These are phyloP conservation scores for Glycyrrhiza uralensis DNA, from an alignment of 306 rosid genomes.

Conservation along the genomic window DNA sequence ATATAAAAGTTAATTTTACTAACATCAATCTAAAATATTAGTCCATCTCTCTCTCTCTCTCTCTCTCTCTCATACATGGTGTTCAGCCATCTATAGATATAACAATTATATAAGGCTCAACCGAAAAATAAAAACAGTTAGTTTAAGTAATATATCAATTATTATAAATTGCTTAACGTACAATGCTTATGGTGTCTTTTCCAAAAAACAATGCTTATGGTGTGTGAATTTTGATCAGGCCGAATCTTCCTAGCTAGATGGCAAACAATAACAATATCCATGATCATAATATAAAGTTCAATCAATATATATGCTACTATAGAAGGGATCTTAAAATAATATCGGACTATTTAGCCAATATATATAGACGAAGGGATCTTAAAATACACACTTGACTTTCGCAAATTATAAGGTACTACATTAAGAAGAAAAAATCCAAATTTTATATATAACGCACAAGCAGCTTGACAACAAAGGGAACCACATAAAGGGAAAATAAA, in stretches of 20 bases:
- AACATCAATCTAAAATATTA: too few relatives aligned
- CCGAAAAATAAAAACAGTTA: background rate
- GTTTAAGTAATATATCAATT: background rate
- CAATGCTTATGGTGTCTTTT: background rate
- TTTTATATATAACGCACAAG: background rate
- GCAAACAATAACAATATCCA: background rate
- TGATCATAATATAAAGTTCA: background rate
- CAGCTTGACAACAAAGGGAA: conserved; percentile 2
- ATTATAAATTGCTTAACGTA: background rate
- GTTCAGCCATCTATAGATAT: too few relatives aligned
- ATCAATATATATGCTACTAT: background rate
- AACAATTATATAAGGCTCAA: background rate
- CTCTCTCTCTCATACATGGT: too few relatives aligned
- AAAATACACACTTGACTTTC: background rate
- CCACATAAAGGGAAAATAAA: background rate
- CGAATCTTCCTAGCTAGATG: background rate
- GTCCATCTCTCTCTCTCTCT: too few relatives aligned
- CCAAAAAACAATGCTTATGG: background rate
- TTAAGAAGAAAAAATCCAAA: background rate
- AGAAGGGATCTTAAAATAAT: background rate
- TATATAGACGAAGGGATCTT: background rate
- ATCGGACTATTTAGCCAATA: background rate
- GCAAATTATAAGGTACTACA: background rate
- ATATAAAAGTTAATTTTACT: too few relatives aligned
- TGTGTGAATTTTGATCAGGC: background rate